Evolutionary conservation across 257 asterid genomes (phyloP).

Genomic region (Lavandula angustifolia): DNA sequence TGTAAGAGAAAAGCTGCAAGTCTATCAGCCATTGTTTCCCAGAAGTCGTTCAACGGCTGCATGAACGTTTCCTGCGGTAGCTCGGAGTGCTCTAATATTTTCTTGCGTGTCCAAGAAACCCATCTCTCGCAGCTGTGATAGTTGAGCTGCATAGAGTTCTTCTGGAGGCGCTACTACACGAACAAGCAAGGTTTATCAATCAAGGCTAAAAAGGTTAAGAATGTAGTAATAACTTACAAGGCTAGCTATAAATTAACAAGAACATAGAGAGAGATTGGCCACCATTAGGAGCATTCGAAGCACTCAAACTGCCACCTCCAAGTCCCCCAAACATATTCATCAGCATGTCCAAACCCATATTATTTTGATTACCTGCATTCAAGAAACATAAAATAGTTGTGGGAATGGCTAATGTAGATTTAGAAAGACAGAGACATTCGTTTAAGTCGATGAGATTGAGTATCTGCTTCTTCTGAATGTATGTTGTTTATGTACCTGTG

Average conservation of each 20-base stretch:
- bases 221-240: background rate
- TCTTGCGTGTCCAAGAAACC: slow-evolving; percentile 61
- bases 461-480: slow-evolving; percentile 17
- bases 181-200: background rate
- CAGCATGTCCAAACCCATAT: slow-evolving; percentile 43
- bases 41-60: slow-evolving; percentile 65
- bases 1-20: slow-evolving; percentile 2
- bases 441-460: background rate
- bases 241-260: background rate
- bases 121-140: slow-evolving; percentile 65
- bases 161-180: slow-evolving; percentile 55
- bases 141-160: slow-evolving; percentile 60
- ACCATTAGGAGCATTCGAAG: slow-evolving; percentile 47
- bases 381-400: background rate
- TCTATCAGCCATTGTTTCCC: slow-evolving; percentile 49
- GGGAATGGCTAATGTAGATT: slow-evolving; percentile 11
- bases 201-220: background rate
- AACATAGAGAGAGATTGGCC: background rate
- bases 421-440: background rate
- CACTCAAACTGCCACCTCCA: slow-evolving; percentile 51
- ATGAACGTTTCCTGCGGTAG: slow-evolving; percentile 60
- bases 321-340: slow-evolving; percentile 61
- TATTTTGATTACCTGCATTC: slow-evolving; percentile 39
- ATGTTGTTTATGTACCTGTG: slow-evolving; percentile 36
- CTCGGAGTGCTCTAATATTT: slow-evolving; percentile 56